Base-by-base conservation (phyloP, 192 early-diverging fungal species). In the Chytriomyces sp. region DNA sequence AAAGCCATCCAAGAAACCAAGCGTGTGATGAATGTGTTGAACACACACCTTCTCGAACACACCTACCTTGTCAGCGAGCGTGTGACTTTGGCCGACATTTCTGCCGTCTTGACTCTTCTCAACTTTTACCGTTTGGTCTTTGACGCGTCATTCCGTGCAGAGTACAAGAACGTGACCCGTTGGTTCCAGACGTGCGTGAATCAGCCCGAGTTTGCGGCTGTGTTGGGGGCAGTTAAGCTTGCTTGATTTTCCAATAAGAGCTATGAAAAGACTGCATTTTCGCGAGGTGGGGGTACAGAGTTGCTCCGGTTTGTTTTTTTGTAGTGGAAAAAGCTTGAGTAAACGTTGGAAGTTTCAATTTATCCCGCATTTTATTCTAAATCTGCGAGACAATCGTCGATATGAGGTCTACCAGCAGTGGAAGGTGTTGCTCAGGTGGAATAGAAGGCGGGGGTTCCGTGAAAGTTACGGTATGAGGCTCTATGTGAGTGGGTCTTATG, bases 51-150 rank as follows among this genome's bases (percentile, higher is more conserved):
- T 26, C 71, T 91, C 63, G 85, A 85, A 87, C 89, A 91, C 83
- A 98, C 96, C 79, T 98, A 90, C 91, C 86, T 98, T 69, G 95
- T 96, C 68, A 95, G 94, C 75, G 96, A 98, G 86, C 84, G 84
- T 76, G 82, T 98, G 75, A 96, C 96, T 77, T 81, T 95, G 46
- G 96, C 96, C 61, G 96, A 98, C 82, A 91, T 97, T 76, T 71
- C 86, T 63, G 79, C 94, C 47, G 88, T 86, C 77, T 77, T 85
- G 63, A 72, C 84, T 26, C 85, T 95, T 65, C 24, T 85, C 49
- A 74, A 75, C 67, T 86, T 87, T 77, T 87, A 87, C 86, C 69
- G 77, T 9, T 50, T 80, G 57, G 83, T 92, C 64, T 89, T 94
- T 28, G 92, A 94, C 61, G 84, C 85, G 62, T 85, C 86, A 26